Evolutionary conservation across 345 rosid species (phyloP), one percentile per base, ranked within the genome.

Genomic region (Syzygium grande): DNA sequence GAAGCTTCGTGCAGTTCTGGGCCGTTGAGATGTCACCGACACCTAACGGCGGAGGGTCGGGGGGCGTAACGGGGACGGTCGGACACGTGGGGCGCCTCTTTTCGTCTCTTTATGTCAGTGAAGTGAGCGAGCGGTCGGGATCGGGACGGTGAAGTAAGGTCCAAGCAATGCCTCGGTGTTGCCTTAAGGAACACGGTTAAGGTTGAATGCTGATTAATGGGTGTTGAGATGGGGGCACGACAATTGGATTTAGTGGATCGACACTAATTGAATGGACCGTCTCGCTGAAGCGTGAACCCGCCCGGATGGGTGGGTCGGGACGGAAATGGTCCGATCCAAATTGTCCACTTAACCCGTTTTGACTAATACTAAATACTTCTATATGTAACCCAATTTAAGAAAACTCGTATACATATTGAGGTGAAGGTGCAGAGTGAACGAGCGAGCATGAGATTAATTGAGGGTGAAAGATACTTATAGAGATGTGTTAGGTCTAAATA

Each of bases 261-360:
- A 21, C 80, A 9, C 49, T 1, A 21, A 11, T 38, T 19, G 25
- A 22, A 1, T 73, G 10, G 49, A 34, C 9, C 9, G 80, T 19
- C 59, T 21, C 6, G 46, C 46, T 43, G 7, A 43, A 43, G 30
- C 1, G 11, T 59, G 13, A 15, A 59, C 30, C 1, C 3, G 0
- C 11, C 16, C 0, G 2, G 1, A n/a, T 0, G 1, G 16, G 15
- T 59, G 30, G 30, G 1, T 2, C 14, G 1, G 6, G 3, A 11
- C 5, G 27, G 5, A 59, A 1, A 11, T 27, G 3, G 0, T 11
- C 5, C 65, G 5, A 59, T 25, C 4, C 2, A 58, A 0, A 25
- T 25, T 2, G 0, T 3, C 2, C 0, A 0, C n/a, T n/a, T 27
- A 25, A 51, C 6, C 1, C 3, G 0, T 25, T 59, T 59, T 25